Conservation (phyloP, 2,329 filamentous ascomycete genomes). For the Aspergillus neotritici region DNA sequence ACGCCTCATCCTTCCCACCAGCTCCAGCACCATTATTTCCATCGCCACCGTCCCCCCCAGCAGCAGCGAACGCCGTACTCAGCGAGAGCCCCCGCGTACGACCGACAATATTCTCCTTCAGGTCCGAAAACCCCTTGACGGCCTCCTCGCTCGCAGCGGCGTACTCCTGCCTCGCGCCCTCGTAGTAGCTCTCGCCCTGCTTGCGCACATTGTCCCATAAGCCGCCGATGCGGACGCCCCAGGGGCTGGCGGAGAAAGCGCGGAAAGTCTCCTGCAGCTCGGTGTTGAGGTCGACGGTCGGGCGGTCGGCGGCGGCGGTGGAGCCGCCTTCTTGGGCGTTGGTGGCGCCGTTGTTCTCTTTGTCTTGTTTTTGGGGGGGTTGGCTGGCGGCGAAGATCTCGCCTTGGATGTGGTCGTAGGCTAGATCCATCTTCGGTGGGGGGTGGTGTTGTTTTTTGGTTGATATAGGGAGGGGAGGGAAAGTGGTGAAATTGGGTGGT, state of each 20-base stretch:
- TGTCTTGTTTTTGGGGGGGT: slow-evolving; percentile 40
- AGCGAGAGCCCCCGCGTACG: slow-evolving; percentile 71
- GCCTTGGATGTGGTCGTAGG: slow-evolving; percentile 94
- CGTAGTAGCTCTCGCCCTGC: slow-evolving; percentile 85
- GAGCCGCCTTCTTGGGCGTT: slow-evolving; percentile 41
- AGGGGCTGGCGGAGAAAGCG: slow-evolving; percentile 83
- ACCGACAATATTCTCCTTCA: slow-evolving; percentile 62
- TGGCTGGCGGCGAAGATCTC: slow-evolving; percentile 61
- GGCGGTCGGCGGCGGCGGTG: slow-evolving; percentile 34
- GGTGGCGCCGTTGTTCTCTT: slow-evolving; percentile 39
- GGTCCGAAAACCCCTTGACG: slow-evolving; percentile 67
- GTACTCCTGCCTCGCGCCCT: slow-evolving; percentile 77
- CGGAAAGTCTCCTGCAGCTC: slow-evolving; percentile 95
- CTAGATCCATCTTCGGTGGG: slow-evolving; percentile 69
- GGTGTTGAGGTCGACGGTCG: slow-evolving; percentile 61
- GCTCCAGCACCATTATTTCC: not conserved
- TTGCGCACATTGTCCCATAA: slow-evolving; percentile 90
- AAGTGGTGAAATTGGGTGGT: slow-evolving; percentile 14
- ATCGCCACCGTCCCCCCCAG: slow-evolving; percentile 16
- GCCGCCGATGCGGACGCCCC: slow-evolving; percentile 82
- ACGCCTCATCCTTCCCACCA: slow-evolving; percentile 20
- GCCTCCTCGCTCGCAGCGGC: slow-evolving; percentile 74
- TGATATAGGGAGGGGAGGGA: slow-evolving; percentile 5
- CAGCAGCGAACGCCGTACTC: slow-evolving; percentile 38
- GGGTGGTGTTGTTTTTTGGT: slow-evolving; percentile 1